A percentile compares a stretch with the other conserved stretches of the same genome.
Conservation (phyloP, 1,284 basidiomycete species). For the Fomes fomentarius region DNA sequence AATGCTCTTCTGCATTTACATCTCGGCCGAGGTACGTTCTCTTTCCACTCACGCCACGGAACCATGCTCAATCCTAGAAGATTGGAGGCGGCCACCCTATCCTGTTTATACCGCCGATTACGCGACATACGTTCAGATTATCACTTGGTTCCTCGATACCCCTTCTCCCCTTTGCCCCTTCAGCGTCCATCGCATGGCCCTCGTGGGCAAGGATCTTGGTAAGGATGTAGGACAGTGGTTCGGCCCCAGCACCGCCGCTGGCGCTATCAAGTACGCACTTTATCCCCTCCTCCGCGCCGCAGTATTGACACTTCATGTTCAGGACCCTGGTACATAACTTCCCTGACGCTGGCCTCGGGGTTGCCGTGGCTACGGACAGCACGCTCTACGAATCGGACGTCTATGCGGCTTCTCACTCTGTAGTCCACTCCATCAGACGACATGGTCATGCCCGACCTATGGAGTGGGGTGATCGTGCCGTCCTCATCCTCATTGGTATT, state of each 20-base stretch:
- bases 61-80: constrained; percentile 42
- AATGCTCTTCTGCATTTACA: constrained; percentile 87
- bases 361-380: constrained; percentile 84
- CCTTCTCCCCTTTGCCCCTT: constrained; percentile 90
- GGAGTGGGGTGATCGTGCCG: constrained; percentile 83
- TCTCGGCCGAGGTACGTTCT: constrained; percentile 78
- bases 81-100: constrained; percentile 79
- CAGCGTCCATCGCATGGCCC: constrained; percentile 94
- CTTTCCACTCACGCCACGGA: constrained; percentile 3
- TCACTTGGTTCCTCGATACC: constrained; percentile 96
- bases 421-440: constrained; percentile 37
- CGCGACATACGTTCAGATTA: constrained; percentile 83
- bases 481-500: constrained; percentile 86
- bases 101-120: constrained; percentile 59
- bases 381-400: constrained; percentile 86
- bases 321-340: constrained; percentile 82
- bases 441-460: constrained; percentile 33
- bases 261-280: constrained; percentile 83
- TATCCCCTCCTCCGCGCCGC: not conserved
- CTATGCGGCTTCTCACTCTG: constrained; percentile 72
- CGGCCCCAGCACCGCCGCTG: constrained; percentile 95
- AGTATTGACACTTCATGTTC: not conserved
- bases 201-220: constrained; percentile 92
- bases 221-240: constrained; percentile 99
- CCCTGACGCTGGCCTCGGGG: constrained; percentile 81